Base-by-base conservation (phyloP, 1,284 basidiomycete species). In the Ceratobasidium sp. region DNA sequence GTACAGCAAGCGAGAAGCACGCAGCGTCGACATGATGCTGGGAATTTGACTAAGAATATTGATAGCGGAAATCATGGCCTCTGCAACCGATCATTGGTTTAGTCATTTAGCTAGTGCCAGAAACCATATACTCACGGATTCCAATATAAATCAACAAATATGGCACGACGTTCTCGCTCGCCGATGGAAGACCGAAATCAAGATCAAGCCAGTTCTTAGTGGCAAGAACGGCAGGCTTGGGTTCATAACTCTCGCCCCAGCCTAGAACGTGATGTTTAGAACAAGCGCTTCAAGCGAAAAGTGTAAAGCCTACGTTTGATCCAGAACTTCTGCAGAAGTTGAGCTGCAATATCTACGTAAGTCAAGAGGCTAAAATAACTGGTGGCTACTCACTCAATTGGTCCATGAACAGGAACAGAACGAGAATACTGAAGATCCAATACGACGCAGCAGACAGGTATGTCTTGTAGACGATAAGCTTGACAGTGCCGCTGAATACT, bases 371-470 rank as follows among this genome's bases (percentile, higher is more conserved):
- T n/a, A n/a, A n/a, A n/a, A n/a, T n/a, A n/a, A n/a, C n/a, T n/a
- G n/a, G n/a, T n/a, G n/a, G n/a, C n/a, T 21, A 59, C 70, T 71
- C 23, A 71, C 70, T 52, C 3, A 61, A 9, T 39, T 61, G 34
- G 26, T 71, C 69, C 26, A 52, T 5, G 3, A 36, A 14, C 26
- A 61, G 14, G 8, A 61, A 45, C 34, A 71, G 4, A 28, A 61
- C 26, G 34, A 71, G 28, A 16, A 71, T 5, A 12, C 46, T 30
- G 36, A 72, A 72, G 21, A 71, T 34, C 59, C 59, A 65, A 32
- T 74, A 74, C 32, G 70, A 72, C 5, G 70, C 64, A 1, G 73
- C 73, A 5, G 59, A 57, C 18, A 72, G 18, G 32, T 74, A 74
- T 10, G 67, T 59, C 39, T 69, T 52, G 62, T 73, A 73, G 2